Evolutionary conservation across 1,284 basidiomycete species (phyloP), one percentile per base, ranked within the genome.

Genomic region (Cryptococcus jaspeensis): DNA sequence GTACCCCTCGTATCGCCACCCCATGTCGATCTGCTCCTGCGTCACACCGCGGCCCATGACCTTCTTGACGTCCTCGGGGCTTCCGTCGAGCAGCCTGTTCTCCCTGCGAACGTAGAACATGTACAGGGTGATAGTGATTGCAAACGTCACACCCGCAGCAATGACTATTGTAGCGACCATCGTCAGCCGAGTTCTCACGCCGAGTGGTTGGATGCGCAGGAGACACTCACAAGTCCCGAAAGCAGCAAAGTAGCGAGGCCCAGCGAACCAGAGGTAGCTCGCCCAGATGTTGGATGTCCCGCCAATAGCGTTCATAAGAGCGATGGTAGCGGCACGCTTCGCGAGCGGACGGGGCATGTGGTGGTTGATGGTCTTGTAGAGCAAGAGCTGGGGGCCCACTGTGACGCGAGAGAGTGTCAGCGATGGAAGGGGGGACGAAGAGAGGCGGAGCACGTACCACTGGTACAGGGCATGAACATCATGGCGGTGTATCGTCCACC

Each of bases 401-500:
- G 52, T 28, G 9, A 35, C n/a, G 18, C 18, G 41, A 9, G 9
- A n/a, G 5, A 20, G 23, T 13, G 36, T 50, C 49, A 50, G 49
- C 49, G 13, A 40, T 38, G 9, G n/a, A 12, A 18, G 4, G 16
- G 22, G 35, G 11, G 35, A 13, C 3, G 28, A 9, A 16, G 25
- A 11, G 4, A 7, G 4, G 20, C 48, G 44, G 4, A 48, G 11
- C 16, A 52, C 61, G 48, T n/a, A 63, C 61, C 47, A 43, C 52
- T 58, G 13, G 43, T 23, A 36, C 58, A 59, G 1, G 73, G 72
- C 53, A 72, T 64, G 35, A 71, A 48, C 60, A 71, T 70, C 65
- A 73, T 70, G 22, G 70, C 70, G 35, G 68, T 59, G 63, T 75
- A 75, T 23, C 69, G 60, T 2, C 65, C 67, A 3, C 61, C 71